Conservation (phyloP, 176 grass and related monocot species). For the Cymbopogon citratus region DNA sequence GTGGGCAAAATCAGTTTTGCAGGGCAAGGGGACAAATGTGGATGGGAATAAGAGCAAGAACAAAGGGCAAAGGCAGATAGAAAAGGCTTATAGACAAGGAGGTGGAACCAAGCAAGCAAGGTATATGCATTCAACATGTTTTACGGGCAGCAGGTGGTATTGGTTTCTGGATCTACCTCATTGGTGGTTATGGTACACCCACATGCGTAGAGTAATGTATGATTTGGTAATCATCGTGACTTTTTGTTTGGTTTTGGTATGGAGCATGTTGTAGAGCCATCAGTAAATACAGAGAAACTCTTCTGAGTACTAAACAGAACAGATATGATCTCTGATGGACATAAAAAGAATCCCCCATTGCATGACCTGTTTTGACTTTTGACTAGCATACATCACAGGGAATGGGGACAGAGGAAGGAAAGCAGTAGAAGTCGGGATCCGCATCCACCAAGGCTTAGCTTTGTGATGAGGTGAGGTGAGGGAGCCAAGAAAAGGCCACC, state of each 20-base stretch:
- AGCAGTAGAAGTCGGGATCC: neutral
- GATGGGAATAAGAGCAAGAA: neutral
- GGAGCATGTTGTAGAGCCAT: neutral
- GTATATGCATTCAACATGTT: neutral
- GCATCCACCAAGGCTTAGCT: neutral
- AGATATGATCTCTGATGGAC: neutral
- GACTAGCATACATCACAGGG: neutral
- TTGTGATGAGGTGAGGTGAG: slow-evolving; percentile 29
- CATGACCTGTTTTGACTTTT: neutral
- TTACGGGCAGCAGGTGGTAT: neutral
- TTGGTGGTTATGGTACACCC: neutral
- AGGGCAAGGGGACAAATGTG: neutral
- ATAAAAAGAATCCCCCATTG: neutral
- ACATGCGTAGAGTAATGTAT: neutral
- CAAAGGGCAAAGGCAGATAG: neutral
- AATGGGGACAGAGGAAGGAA: neutral
- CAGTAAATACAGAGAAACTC: neutral
- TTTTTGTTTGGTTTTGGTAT: neutral
- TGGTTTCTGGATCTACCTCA: neutral
- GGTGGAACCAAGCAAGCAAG: slow-evolving; percentile 20
- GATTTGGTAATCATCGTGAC: neutral
- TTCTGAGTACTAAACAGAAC: neutral
- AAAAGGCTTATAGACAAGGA: neutral
- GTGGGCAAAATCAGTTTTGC: neutral
- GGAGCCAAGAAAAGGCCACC: neutral